Evolutionary conservation across 2,329 filamentous ascomycete genomes (phyloP), one percentile per base, ranked within the genome.

Genomic region (Fusarium staphyleae): DNA sequence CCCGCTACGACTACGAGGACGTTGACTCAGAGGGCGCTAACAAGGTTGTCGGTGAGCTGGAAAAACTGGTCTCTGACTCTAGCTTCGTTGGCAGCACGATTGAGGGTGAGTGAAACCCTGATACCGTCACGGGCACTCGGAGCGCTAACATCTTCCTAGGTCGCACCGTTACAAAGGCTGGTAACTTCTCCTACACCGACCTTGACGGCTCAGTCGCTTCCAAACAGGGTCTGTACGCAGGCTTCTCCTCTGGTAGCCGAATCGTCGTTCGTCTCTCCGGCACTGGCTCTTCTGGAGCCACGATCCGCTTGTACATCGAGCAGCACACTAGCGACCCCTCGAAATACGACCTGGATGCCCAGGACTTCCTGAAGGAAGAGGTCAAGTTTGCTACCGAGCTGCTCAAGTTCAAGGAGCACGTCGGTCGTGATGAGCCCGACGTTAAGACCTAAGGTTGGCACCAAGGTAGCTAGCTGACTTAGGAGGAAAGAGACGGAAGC

Each of bases 171-270:
- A 80, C 86, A 42, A 90, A 96, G 68, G 93, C 93, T 6, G 95
- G 93, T 63, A 93, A 99, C 83, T 99, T 99, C 77, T 91, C 91
- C 26, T 99, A 99, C 84, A 98, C 91, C 8, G 95, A 99, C 72
- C 87, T 99, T n/a, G 95, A 99, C 70, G 95, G 93, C 57, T 96
- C 91, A 63, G 91, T 98, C 48, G 89, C 91, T 70, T 91, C 92
- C 73, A 96, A 97, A 81, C 95, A 99, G 80, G 95, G 95, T 63
- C 87, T 99, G 66, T 99, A 90, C 72, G 90, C 93, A 73, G 90
- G 90, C 75, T 98, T 98, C 77, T 91, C 92, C 48, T 93, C 96
- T 53, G 93, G 93, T 59, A 96, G 91, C 78, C 89, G 95, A 65
- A 93, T 98, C 56, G 92, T 99, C 45, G 92, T 98, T 52, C 90